Evolutionary conservation across 1,139 yeast species (phyloP), one percentile per base, ranked within the genome.

Genomic region (Blastobotrys ciferrii): DNA sequence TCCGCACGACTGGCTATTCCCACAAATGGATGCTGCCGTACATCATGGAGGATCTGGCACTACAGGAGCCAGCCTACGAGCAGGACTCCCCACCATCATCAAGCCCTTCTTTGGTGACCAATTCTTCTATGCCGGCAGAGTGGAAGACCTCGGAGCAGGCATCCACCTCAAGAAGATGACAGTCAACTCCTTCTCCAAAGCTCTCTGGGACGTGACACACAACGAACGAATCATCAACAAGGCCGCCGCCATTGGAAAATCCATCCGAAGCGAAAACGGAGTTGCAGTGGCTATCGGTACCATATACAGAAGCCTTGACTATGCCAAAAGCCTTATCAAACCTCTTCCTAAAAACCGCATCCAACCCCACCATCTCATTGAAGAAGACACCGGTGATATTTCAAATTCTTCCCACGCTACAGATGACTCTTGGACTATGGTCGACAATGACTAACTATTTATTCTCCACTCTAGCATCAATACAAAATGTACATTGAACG

Each of bases 1-100:
- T 17, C 96, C 97, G 0, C 98, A 91, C 64, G 96, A 89, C 65
- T 92, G 98, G 98, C 71, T 91, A 40, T 91, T 91, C 67, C 86
- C 92, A 0, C 81, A 79, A 55, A 73, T 92, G 39, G 96, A 91
- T 67, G 97, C 92, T 0, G 96, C 95, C 0, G 96, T 91, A 3
- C 98, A 91, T 62, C 98, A 91, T 66, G 98, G 98, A 33, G 98
- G 98, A 0, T 85, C 96, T 0, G 98, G 98, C 1, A 88, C 98
- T 0, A 89, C 98, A 0, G 98, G 98, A 9, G 96, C 97, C 0
- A 78, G 94, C 2, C 65, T 91, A 49, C 71, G 92, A 53, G 86
- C 88, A 7, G 98, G 98, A 0, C 64, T 86, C 30, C 97, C 98
- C 0, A 87, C 96, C 0, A 78, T 91, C 36, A 82, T 91, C 57